These are phyloP conservation scores for Lenwebbia sp. DNA, from an alignment of 345 rosid species.

Conservation along the genomic window DNA sequence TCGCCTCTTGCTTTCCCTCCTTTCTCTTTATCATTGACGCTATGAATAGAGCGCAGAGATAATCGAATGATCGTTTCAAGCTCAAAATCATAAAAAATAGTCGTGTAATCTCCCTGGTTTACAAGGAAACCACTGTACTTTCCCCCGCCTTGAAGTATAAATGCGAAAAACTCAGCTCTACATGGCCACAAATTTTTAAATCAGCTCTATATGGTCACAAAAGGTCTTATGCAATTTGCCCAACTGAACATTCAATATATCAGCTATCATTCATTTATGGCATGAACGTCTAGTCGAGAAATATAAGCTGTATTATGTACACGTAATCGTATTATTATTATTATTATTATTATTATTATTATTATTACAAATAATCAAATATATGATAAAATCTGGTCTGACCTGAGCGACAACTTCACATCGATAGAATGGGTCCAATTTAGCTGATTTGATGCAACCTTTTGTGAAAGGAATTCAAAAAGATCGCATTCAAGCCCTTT, in stretches of 20 bases:
- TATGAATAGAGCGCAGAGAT: background rate
- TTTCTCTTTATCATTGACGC: background rate
- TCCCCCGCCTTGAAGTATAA: background rate
- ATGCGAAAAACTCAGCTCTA: background rate
- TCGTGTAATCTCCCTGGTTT: background rate
- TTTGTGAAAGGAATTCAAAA: background rate
- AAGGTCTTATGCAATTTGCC: no score
- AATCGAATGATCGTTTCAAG: background rate
- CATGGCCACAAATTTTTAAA: background rate
- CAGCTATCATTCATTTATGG: background rate
- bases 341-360: no score
- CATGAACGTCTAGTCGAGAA: background rate
- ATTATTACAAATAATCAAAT: fast-evolving
- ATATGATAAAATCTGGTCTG: fast-evolving
- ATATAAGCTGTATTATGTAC: background rate
- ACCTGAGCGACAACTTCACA: background rate
- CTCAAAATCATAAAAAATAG: background rate
- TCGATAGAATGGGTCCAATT: fast-evolving
- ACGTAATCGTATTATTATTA: background rate
- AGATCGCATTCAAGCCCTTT: fast-evolving
- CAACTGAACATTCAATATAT: no score
- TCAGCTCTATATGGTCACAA: no score
- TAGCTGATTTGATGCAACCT: background rate
- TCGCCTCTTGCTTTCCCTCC: background rate
- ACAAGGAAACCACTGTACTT: background rate